Evolutionary conservation across 2,329 filamentous ascomycete species (phyloP), one percentile per base, ranked within the genome.

Genomic region (Fusarium longipes): DNA sequence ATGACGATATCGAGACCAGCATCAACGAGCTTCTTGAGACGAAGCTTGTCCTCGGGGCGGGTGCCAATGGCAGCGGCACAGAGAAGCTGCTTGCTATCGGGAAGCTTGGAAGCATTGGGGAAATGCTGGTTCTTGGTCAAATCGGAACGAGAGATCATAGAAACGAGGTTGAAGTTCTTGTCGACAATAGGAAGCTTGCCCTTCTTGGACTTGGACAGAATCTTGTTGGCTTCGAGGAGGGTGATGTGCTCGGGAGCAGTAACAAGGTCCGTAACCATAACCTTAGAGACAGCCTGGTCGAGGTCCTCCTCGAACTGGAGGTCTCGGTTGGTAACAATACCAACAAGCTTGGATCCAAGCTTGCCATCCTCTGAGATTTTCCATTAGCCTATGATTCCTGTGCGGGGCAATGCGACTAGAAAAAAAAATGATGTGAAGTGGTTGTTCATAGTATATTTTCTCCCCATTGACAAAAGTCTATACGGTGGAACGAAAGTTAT

Each of bases 401-500:
- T 60, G 45, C 51, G 63, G 54, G 59, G 50, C 48, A 57, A 25
- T 58, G 47, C 17, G 38, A 44, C 43, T 43, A 36, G 44, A 22
- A 29, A 43, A 57, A 60, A 63, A 61, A 54, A 57, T 27, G 49
- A 44, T 57, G 70, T 60, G 32, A 58, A 57, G 47, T 60, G 66
- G 64, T 70, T 67, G 61, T 63, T 82, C 78, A 77, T 77, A 75
- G 70, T 75, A 77, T 69, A 67, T 56, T 62, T 68, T 82, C 57
- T 97, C 93, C 93, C 87, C 93, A 97, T 84, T 84, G 86, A 93
- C 92, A 87, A 64, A 68, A 63, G 90, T 92, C 91, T 88, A 90
- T 96, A 87, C 93, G 93, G 96, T 95, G 95, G 96, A 99, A 99
- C 96, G 96, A 99, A 99, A 99, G 96, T 98, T 98, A 97, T 91